Percentiles rank a stretch among this genome's conserved stretches.
Conservation (phyloP, 1,284 basidiomycete species). For the Mixia osmundae region DNA sequence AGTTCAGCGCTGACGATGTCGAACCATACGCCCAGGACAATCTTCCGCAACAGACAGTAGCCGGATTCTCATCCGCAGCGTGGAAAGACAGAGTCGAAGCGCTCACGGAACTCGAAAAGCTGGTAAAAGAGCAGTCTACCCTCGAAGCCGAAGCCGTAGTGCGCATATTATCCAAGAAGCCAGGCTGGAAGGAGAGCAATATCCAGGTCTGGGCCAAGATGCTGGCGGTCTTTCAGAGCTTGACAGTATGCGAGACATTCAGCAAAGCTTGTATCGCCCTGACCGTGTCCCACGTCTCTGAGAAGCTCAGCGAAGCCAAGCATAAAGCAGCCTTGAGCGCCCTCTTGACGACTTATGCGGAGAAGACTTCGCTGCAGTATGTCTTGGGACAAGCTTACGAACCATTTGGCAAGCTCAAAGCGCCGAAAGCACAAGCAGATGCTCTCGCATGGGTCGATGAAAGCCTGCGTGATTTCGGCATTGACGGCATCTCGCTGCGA, state of each 20-base stretch:
- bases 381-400: slow-evolving; percentile 90
- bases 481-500: slow-evolving; percentile 58
- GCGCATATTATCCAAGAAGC: slow-evolving; percentile 69
- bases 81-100: slow-evolving; percentile 86
- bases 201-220: slow-evolving; percentile 67
- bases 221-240: slow-evolving; percentile 44
- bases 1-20: slow-evolving; percentile 76
- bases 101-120: slow-evolving; percentile 59
- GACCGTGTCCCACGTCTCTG: slow-evolving; percentile 58
- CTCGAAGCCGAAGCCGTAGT: slow-evolving; percentile 77
- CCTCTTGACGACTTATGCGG: slow-evolving; percentile 52
- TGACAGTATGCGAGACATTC: slow-evolving; percentile 67
- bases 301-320: slow-evolving; percentile 92
- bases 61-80: slow-evolving; percentile 54
- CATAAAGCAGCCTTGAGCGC: slow-evolving; percentile 94
- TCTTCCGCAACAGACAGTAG: slow-evolving; percentile 47
- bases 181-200: slow-evolving; percentile 92
- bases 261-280: slow-evolving; percentile 65
- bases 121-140: slow-evolving; percentile 41
- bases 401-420: slow-evolving; percentile 75
- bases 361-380: slow-evolving; percentile 84
- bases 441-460: slow-evolving; percentile 72
- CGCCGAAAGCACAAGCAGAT: slow-evolving; percentile 89
- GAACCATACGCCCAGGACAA: slow-evolving; percentile 50
- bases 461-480: slow-evolving; percentile 77